A percentile compares a stretch with the other conserved stretches of the same genome.
Evolutionary conservation across 345 rosid genomes (phyloP).

Genomic region (Diplotaxis tenuifolia): DNA sequence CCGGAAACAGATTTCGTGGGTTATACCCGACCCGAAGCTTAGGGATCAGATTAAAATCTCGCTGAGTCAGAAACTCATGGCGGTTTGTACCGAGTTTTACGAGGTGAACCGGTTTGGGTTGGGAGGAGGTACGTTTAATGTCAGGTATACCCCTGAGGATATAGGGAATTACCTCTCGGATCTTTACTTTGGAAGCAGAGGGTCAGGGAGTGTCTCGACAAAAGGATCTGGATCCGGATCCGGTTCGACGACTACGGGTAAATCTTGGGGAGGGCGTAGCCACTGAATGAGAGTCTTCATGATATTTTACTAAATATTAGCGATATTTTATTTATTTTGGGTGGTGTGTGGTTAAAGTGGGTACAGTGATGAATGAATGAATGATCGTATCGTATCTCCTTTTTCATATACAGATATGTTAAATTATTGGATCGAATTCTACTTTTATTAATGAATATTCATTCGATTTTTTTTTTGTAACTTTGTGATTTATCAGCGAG

Average conservation of each 20-base stretch:
- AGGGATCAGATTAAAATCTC: slow-evolving; percentile 61
- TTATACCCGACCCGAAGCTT: slow-evolving; percentile 56
- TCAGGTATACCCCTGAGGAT: slow-evolving; percentile 74
- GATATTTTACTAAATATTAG: background rate
- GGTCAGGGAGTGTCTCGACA: slow-evolving; percentile 32
- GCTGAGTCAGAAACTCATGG: slow-evolving; percentile 46
- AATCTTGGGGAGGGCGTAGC: slow-evolving; percentile 25
- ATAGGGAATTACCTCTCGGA: slow-evolving; percentile 59
- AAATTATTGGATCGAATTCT: background rate
- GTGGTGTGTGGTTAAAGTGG: background rate
- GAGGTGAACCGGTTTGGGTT: slow-evolving; percentile 41
- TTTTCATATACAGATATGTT: slow-evolving; percentile 11
- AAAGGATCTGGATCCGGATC: slow-evolving; percentile 30
- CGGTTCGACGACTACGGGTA: slow-evolving; percentile 28
- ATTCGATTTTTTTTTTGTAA: slow-evolving; percentile 18
- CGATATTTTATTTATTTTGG: background rate
- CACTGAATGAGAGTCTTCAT: slow-evolving; percentile 20
- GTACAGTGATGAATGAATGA: background rate
- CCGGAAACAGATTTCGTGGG: slow-evolving; percentile 65
- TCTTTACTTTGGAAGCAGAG: slow-evolving; percentile 41
- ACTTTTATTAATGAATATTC: background rate
- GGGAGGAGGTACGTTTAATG: slow-evolving; percentile 32
- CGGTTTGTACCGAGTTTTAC: slow-evolving; percentile 53
- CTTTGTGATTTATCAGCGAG: slow-evolving; percentile 16
- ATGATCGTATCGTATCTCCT: slow-evolving; percentile 1